Percentiles rank a stretch among this genome's conserved stretches.
phyloP scores from a whole-genome alignment of 805 yeast genomes.

The Clavispora asparagi region DNA sequence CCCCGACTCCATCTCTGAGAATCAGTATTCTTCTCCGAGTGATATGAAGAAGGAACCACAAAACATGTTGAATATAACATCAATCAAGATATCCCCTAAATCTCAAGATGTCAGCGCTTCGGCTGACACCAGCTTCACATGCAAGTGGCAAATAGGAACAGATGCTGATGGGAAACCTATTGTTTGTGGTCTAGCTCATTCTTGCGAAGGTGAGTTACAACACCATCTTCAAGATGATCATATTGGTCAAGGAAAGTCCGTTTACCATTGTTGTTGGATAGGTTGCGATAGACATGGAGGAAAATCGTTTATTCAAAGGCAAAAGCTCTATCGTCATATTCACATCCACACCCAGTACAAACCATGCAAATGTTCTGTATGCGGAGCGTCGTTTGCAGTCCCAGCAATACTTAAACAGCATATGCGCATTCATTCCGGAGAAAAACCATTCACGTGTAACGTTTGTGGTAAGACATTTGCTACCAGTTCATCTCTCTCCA shows the following conservation, averaged over 20 bases:
- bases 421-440: conserved; percentile 80
- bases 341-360: conserved; percentile 83
- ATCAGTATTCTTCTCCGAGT: not conserved
- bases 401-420: conserved; percentile 78
- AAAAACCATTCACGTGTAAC: conserved; percentile 74
- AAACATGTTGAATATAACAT: conserved; percentile 25
- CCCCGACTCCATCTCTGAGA: conserved; percentile 2
- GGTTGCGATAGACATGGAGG: conserved; percentile 62
- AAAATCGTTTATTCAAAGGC: conserved; percentile 71
- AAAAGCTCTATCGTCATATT: conserved; percentile 79
- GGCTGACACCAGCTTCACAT: conserved; percentile 33
- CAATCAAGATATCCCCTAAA: conserved; percentile 29
- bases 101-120: not conserved
- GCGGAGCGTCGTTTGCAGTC: conserved; percentile 71
- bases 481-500: conserved; percentile 74
- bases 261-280: conserved; percentile 72
- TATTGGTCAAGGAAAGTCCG: conserved; percentile 66
- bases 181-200: conserved; percentile 49
- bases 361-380: conserved; percentile 68
- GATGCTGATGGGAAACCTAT: conserved; percentile 25
- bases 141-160: conserved; percentile 38
- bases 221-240: conserved; percentile 66
- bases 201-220: conserved; percentile 56
- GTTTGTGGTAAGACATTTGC: conserved; percentile 76
- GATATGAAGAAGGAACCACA: not conserved